Base-by-base conservation (phyloP, 805 yeast species). In the Kodamaea lidongshanica region DNA sequence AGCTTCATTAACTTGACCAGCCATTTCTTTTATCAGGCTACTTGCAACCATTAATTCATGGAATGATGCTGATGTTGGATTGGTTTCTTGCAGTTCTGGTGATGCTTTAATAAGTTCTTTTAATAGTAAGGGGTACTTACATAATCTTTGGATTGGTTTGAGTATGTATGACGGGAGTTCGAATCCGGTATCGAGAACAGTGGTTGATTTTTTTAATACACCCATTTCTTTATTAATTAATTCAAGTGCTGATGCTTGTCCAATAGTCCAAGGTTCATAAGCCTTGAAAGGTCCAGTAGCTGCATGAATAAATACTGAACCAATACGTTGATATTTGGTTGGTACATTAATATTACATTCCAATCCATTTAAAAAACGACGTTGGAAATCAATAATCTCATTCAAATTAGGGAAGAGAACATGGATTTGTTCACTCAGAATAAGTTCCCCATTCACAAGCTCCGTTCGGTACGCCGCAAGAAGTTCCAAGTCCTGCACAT, bases 61-160 rank as follows among this genome's bases (percentile, higher is more conserved):
- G 45, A 74, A 76, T 37, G 53, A 43, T 7, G 58, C 52, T 2
- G 50, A 35, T 4, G 45, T 44, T 3, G 42, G 35, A 12, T 18
- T 32, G 3, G 25, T 21, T 13, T 39, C 48, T 8, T 19, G 25
- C n/a, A 42, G 19, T 30, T 52, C 58, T 20, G 76, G 79, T 7
- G 86, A 72, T 28, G 66, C 52, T 50, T 85, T 86, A 29, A 84
- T 53, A 31, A 92, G 65, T 49, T 85, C 92, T 45, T 72, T 76
- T 30, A 92, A 58, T 28, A 92, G 65, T 30, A 92, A 60, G 2
- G 97, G 98, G 55, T 92, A 92, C 53, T 88, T 85, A 67, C 96
- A 85, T n/a, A 92, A 69, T 40, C 99, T 72, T 62, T 92, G 99
- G 21, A 92, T 85, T 0, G 99, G 99, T 54, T 89, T 92, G 44